Conservation (phyloP, 164 flowering plant species). For the Vitis cinerea region DNA sequence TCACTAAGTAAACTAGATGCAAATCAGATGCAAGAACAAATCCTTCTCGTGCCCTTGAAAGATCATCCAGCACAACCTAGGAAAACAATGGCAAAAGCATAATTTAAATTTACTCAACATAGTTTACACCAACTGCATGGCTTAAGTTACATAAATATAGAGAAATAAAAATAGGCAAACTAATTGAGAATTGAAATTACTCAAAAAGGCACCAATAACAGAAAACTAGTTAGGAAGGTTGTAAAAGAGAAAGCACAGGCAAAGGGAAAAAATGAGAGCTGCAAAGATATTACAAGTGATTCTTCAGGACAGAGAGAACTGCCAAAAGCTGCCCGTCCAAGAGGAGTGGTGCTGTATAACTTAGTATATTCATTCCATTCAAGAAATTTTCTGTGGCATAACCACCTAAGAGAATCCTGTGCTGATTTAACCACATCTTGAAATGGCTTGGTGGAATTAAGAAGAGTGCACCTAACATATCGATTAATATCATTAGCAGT, state of each 20-base stretch:
- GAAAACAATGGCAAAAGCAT: slow-evolving; percentile 1
- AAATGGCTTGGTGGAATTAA: slow-evolving; percentile 94
- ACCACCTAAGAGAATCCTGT: slow-evolving; percentile 94
- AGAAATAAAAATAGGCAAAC: neutral
- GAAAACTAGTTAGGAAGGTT: neutral
- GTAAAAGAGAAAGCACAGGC: neutral
- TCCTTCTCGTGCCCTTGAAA: slow-evolving; percentile 92
- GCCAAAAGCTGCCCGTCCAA: slow-evolving; percentile 96
- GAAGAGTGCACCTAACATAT: slow-evolving; percentile 94
- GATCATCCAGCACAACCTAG: slow-evolving; percentile 93
- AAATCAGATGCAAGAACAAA: slow-evolving; percentile 96
- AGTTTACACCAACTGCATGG: neutral
- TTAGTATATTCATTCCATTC: slow-evolving; percentile 96
- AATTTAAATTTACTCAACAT: neutral
- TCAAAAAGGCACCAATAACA: neutral
- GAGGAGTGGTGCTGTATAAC: slow-evolving; percentile 86
- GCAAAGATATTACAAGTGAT: slow-evolving; percentile 65
- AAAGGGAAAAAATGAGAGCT: neutral
- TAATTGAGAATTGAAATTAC: neutral
- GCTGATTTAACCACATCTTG: slow-evolving; percentile 95
- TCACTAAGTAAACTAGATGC: slow-evolving; percentile 90
- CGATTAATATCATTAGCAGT: slow-evolving; percentile 90
- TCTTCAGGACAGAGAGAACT: slow-evolving; percentile 97
- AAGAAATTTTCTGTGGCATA: slow-evolving; percentile 81
- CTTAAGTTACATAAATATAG: neutral